Percentiles rank a stretch among this genome's conserved stretches.
phyloP scores from a whole-genome alignment of 345 rosid species.

The Gossypium turneri region DNA sequence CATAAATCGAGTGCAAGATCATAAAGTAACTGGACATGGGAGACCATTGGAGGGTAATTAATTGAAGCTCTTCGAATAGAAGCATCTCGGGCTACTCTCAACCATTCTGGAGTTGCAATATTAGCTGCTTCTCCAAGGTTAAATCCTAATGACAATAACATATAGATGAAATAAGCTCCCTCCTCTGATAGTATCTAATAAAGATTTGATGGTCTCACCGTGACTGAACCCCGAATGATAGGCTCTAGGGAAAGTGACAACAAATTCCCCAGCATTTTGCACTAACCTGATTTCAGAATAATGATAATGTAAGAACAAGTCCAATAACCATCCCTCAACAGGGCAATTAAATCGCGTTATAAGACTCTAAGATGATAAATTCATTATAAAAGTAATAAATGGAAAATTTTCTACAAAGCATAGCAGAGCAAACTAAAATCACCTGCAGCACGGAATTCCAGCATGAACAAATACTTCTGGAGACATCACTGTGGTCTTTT shows the following conservation, averaged over 20 bases:
- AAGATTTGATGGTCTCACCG: constrained; percentile 42
- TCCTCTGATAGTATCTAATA: constrained; percentile 12
- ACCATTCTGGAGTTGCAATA: constrained; percentile 96
- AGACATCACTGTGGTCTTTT: constrained; percentile 97
- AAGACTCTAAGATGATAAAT: not conserved
- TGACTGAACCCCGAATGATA: constrained; percentile 99
- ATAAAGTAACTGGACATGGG: constrained; percentile 96
- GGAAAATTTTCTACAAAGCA: not conserved
- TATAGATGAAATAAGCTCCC: constrained; percentile 1
- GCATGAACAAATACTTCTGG: constrained; percentile 89
- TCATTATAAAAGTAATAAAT: not conserved
- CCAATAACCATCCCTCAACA: not conserved
- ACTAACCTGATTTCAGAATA: constrained; percentile 57
- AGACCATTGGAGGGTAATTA: constrained; percentile 96
- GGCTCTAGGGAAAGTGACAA: constrained; percentile 97
- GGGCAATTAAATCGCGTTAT: not conserved
- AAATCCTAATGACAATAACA: constrained; percentile 53
- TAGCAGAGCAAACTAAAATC: constrained; percentile 1
- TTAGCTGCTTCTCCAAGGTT: constrained; percentile 97
- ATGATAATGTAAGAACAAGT: constrained; percentile 16
- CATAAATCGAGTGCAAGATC: constrained; percentile 78
- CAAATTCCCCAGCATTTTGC: constrained; percentile 91
- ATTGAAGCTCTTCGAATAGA: constrained; percentile 96
- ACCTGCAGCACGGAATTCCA: constrained; percentile 99
- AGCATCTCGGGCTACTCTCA: constrained; percentile 81